Percentiles rank a stretch among this genome's conserved stretches.
These are phyloP conservation scores for Paramecium biaurelia DNA, from an alignment of 73 alveolate genomes.

Conservation along the genomic window DNA sequence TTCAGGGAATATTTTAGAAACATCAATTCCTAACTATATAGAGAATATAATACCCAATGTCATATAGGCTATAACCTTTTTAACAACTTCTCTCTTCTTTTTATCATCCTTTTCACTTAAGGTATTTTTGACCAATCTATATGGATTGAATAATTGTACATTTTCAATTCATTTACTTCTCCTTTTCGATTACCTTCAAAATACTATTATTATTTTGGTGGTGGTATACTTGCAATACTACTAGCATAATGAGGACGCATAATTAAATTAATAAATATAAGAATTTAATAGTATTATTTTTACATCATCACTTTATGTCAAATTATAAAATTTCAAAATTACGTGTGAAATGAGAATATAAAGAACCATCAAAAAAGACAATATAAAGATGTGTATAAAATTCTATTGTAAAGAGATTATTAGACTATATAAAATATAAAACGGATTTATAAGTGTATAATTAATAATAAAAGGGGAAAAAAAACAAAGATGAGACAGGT, in stretches of 20 bases:
- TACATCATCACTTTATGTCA: not conserved
- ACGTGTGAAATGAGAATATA: not conserved
- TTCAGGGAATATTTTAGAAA: constrained; percentile 89
- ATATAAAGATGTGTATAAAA: not conserved
- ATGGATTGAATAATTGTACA: not conserved
- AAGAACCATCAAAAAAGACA: not conserved
- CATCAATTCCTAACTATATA: constrained; percentile 76
- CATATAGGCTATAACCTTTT: constrained; percentile 97
- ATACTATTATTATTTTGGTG: constrained; percentile 85
- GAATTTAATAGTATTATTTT: not conserved
- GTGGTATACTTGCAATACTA: constrained; percentile 43
- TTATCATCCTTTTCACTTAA: constrained; percentile 80
- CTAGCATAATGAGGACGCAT: constrained; percentile 55
- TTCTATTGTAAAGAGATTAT: not conserved
- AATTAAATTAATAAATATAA: constrained; percentile 35
- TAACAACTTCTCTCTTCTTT: constrained; percentile 91
- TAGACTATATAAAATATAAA: not conserved
- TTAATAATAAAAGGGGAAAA: not conserved
- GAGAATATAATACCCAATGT: constrained; percentile 76
- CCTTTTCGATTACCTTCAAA: constrained; percentile 95
- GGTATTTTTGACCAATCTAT: constrained; percentile 83
- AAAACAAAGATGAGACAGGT: not conserved
- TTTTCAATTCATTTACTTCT: constrained; percentile 89
- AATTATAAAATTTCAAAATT: not conserved
- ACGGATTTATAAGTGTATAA: not conserved